These are phyloP conservation scores for Harringtonia aguacate DNA, from an alignment of 2,329 filamentous ascomycete species.

Conservation along the genomic window DNA sequence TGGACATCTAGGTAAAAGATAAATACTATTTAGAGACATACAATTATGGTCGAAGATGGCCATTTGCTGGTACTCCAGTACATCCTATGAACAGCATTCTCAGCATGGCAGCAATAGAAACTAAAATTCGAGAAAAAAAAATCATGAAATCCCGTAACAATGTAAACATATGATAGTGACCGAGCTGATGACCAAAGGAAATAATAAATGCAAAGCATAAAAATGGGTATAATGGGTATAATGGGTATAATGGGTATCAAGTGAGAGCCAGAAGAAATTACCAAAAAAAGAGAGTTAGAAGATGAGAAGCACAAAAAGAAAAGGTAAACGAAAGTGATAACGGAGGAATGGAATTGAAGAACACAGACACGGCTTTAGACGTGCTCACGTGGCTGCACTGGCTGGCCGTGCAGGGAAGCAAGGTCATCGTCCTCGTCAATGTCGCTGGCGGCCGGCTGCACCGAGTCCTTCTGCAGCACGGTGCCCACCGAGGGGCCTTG, in stretches of 20 bases:
- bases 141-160: too few relatives aligned
- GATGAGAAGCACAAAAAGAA: background rate
- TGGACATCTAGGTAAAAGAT: too few relatives aligned
- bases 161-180: background rate
- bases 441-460: slow-evolving; percentile 7
- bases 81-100: too few relatives aligned
- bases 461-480: slow-evolving; percentile 12
- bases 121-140: too few relatives aligned
- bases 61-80: too few relatives aligned
- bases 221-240: slow-evolving; percentile 3
- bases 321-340: background rate
- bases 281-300: background rate
- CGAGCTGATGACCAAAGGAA: background rate
- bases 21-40: too few relatives aligned
- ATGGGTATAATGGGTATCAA: slow-evolving; percentile 8
- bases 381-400: slow-evolving; percentile 27
- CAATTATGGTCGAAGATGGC: too few relatives aligned
- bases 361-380: slow-evolving; percentile 16
- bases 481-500: background rate
- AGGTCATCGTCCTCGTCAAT: slow-evolving; percentile 20
- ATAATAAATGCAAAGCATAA: background rate
- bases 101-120: too few relatives aligned
- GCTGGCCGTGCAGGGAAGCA: slow-evolving; percentile 23
- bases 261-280: slow-evolving; percentile 2
- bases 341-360: background rate